Percentiles rank a stretch among this genome's conserved stretches.
Evolutionary conservation across 257 asterid genomes (phyloP).

Genomic region (Handroanthus guayacan): DNA sequence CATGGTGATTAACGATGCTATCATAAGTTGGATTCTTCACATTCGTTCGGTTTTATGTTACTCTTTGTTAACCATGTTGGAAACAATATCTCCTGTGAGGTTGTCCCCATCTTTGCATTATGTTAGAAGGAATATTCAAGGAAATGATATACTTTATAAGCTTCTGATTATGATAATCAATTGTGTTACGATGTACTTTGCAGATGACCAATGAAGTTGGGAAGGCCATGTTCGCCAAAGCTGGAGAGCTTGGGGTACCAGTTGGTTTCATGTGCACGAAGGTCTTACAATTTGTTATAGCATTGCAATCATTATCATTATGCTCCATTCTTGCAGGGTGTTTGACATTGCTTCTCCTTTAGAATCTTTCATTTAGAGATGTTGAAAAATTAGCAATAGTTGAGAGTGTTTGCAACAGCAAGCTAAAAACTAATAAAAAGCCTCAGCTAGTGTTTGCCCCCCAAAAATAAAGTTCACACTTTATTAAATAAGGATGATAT

Average conservation of each 20-base stretch:
- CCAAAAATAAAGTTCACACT: too few relatives aligned
- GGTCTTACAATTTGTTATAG: slow-evolving; percentile 45
- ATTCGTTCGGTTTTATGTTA: neutral
- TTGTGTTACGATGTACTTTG: slow-evolving; percentile 18
- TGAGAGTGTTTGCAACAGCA: too few relatives aligned
- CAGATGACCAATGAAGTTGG: slow-evolving; percentile 93
- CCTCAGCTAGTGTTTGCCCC: too few relatives aligned
- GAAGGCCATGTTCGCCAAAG: slow-evolving; percentile 76
- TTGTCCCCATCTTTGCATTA: neutral
- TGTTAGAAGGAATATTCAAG: neutral
- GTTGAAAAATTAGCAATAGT: too few relatives aligned
- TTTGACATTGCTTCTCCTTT: too few relatives aligned
- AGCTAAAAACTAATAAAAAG: too few relatives aligned
- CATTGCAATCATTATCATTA: neutral
- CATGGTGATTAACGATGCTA: neutral
- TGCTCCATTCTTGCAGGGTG: neutral
- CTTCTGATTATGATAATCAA: slow-evolving; percentile 13
- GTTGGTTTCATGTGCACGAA: slow-evolving; percentile 95
- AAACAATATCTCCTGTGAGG: neutral
- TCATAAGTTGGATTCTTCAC: neutral
- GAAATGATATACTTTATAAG: neutral
- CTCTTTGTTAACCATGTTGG: slow-evolving; percentile 18
- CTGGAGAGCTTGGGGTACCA: slow-evolving; percentile 85
- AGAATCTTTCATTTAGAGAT: too few relatives aligned
- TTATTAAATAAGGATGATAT: too few relatives aligned